A percentile compares a stretch with the other conserved stretches of the same genome.
These are phyloP conservation scores for Chaetomium sp. DNA, from an alignment of 2,329 filamentous ascomycete genomes.

Conservation along the genomic window DNA sequence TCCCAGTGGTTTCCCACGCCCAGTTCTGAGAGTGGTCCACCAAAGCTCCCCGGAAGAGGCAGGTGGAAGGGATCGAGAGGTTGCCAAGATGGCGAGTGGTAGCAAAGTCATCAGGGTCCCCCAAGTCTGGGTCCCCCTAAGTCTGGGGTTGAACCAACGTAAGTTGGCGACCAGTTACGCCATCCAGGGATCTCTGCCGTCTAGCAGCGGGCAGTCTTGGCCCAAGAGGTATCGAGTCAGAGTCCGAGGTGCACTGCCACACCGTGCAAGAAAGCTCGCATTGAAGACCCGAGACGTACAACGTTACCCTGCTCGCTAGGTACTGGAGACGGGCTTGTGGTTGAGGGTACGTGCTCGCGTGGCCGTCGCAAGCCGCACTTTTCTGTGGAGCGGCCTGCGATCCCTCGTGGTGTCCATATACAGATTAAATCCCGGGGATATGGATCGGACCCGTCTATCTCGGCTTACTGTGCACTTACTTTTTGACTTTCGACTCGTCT, in stretches of 20 bases:
- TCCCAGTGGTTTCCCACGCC: neutral
- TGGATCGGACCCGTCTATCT: neutral
- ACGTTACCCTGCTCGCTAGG: constrained; percentile 13
- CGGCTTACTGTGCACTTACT: no score
- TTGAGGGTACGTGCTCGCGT: neutral
- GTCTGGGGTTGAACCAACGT: constrained; percentile 7
- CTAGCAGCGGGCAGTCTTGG: neutral
- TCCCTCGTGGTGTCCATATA: neutral
- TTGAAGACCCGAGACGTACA: constrained; percentile 13
- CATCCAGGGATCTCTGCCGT: constrained; percentile 6
- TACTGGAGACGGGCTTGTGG: neutral
- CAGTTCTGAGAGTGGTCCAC: neutral
- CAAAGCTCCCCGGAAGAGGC: constrained; percentile 13
- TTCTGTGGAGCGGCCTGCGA: no score
- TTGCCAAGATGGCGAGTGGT: constrained; percentile 5
- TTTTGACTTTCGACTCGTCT: neutral
- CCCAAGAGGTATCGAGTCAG: neutral
- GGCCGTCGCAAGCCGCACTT: neutral
- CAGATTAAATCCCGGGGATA: neutral
- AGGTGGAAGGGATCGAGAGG: constrained; percentile 12
- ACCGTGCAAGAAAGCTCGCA: neutral
- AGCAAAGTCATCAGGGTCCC: neutral
- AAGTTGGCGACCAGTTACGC: neutral
- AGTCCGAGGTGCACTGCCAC: constrained; percentile 1
- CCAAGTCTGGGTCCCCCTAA: constrained; percentile 8